Conservation (phyloP, 495 filamentous ascomycete species). For the Neurospora sp. region DNA sequence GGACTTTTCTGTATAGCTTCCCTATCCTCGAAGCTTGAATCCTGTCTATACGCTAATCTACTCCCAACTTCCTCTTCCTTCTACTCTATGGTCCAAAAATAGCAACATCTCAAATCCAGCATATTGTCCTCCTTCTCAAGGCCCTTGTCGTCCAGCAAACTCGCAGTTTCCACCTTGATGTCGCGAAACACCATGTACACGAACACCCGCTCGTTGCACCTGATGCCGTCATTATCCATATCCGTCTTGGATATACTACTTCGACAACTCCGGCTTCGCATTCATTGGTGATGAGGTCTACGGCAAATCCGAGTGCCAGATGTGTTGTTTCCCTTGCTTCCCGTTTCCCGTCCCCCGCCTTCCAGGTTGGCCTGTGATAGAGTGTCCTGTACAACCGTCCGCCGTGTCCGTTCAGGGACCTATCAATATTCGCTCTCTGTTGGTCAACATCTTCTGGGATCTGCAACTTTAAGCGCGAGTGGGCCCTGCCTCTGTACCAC, state of each 20-base stretch:
- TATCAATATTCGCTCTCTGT: not conserved
- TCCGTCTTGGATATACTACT: not conserved
- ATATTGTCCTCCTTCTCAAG: not conserved
- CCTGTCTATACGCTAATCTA: not conserved
- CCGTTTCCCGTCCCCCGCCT: not conserved
- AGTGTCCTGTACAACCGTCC: not conserved
- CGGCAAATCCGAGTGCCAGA: not conserved
- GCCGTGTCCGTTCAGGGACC: not conserved
- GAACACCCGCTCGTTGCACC: not conserved
- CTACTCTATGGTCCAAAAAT: not conserved
- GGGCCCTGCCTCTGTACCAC: not conserved
- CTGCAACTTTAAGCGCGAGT: not conserved
- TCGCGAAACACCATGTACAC: not conserved
- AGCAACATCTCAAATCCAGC: not conserved
- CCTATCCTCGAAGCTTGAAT: not conserved
- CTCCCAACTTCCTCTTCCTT: not conserved
- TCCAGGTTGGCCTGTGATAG: not conserved
- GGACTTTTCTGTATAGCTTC: not conserved
- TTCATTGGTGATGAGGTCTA: not conserved
- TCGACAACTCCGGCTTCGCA: not conserved
- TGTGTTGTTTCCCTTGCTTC: not conserved
- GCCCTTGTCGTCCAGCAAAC: not conserved
- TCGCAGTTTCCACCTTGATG: not conserved
- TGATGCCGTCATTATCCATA: not conserved
- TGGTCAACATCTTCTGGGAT: not conserved